Conservation (phyloP, 2,329 filamentous ascomycete genomes). For the Apiospora sp. region DNA sequence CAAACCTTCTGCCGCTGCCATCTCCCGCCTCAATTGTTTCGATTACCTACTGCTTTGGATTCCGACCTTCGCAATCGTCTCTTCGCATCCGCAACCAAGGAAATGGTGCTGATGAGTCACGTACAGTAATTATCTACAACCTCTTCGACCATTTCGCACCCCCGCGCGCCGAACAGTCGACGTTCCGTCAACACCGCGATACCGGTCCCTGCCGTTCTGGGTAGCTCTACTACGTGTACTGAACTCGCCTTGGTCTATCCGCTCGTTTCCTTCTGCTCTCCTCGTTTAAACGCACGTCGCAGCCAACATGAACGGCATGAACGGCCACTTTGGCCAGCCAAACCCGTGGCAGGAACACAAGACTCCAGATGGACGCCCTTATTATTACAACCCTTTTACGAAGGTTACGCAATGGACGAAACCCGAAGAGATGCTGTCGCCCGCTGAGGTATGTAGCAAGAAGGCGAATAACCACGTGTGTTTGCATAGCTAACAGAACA, state of each 20-base stretch:
- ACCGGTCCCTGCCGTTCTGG: not conserved
- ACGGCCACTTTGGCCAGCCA: slow-evolving; percentile 56
- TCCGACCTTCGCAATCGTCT: not conserved
- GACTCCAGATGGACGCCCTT: slow-evolving; percentile 81
- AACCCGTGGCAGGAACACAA: slow-evolving; percentile 82
- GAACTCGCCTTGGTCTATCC: not conserved
- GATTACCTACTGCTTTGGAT: not conserved
- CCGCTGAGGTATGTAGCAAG: slow-evolving; percentile 70
- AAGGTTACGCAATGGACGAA: slow-evolving; percentile 95
- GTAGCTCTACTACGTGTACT: not conserved
- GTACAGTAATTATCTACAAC: not conserved
- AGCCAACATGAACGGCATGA: slow-evolving; percentile 64
- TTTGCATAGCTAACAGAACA: slow-evolving; percentile 32
- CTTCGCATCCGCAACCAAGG: not conserved
- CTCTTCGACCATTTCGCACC: not conserved
- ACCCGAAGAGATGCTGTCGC: slow-evolving; percentile 86
- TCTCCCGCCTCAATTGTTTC: not conserved
- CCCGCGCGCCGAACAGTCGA: not conserved
- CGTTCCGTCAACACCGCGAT: not conserved
- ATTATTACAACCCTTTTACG: slow-evolving; percentile 89
- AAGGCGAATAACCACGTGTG: slow-evolving; percentile 28
- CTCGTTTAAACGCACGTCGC: not conserved
- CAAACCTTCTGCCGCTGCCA: not conserved
- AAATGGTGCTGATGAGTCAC: not conserved
- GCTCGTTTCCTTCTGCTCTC: not conserved